A percentile compares a stretch with the other conserved stretches of the same genome.
Conservation (phyloP, 2,329 filamentous ascomycete genomes). For the Clathrospora elynae region DNA sequence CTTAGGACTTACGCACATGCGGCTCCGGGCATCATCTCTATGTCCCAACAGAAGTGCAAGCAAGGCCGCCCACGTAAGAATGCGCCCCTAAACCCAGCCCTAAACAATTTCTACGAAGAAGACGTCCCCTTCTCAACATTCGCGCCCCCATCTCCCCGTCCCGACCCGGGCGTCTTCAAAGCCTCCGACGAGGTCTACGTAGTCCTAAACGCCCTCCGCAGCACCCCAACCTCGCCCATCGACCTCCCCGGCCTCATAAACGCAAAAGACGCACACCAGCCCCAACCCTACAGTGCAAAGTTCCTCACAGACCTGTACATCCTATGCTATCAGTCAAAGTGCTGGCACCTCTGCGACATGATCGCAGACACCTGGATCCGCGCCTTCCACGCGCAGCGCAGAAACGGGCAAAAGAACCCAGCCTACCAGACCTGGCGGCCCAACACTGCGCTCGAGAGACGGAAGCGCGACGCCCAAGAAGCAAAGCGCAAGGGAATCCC, state of each 20-base stretch:
- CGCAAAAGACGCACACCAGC: background rate
- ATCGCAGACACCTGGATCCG: conserved; percentile 44
- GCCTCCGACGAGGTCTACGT: conserved; percentile 1
- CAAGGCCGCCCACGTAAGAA: background rate
- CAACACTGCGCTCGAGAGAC: conserved; percentile 17
- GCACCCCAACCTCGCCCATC: conserved; percentile 6
- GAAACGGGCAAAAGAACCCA: background rate
- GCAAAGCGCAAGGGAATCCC: background rate
- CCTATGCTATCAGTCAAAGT: conserved; percentile 17
- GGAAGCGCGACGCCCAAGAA: background rate
- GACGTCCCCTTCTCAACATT: background rate
- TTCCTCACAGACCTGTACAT: conserved; percentile 37
- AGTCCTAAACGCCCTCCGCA: conserved; percentile 2
- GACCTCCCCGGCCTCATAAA: conserved; percentile 26
- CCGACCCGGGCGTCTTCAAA: background rate
- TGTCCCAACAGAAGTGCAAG: background rate
- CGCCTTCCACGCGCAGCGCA: conserved; percentile 30
- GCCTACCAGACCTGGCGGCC: conserved; percentile 18
- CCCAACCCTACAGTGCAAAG: conserved; percentile 25
- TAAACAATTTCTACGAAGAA: background rate
- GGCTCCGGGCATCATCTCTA: background rate
- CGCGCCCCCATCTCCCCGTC: background rate
- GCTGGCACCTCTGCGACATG: conserved; percentile 36
- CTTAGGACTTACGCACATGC: background rate
- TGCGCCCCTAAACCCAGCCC: background rate